Evolutionary conservation across 2,329 filamentous ascomycete species (phyloP).

Genomic region (Pyrenophora teres): DNA sequence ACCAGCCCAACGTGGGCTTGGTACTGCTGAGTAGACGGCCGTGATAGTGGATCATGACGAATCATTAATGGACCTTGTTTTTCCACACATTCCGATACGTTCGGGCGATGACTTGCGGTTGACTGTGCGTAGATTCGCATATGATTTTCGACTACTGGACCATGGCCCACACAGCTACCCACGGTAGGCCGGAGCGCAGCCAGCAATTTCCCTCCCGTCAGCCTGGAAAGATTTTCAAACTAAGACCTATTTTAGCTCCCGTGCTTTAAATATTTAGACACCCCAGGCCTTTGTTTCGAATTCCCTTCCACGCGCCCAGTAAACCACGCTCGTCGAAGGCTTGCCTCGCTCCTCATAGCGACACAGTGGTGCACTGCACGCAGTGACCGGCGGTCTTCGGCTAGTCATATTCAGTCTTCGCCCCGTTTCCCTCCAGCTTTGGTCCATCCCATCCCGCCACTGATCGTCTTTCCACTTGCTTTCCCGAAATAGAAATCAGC

Average conservation of each 20-base stretch:
- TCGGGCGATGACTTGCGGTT: conserved; percentile 6
- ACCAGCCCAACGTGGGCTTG: conserved; percentile 11
- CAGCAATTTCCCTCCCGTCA: conserved; percentile 28
- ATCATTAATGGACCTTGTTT: conserved; percentile 15
- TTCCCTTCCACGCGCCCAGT: conserved; percentile 19
- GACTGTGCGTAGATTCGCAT: conserved; percentile 11
- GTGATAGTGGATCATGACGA: conserved; percentile 24
- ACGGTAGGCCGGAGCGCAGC: conserved; percentile 26
- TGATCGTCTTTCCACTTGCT: conserved; percentile 1
- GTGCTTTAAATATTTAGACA: conserved; percentile 31
- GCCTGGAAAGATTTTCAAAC: conserved; percentile 34
- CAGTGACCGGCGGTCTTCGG: conserved; percentile 29
- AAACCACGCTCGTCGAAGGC: conserved; percentile 21
- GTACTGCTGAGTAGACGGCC: conserved; percentile 20
- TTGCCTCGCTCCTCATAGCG: conserved; percentile 24
- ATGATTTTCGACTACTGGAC: conserved; percentile 16
- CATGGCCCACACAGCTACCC: conserved; percentile 21
- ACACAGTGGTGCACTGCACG: conserved; percentile 39
- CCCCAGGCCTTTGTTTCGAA: conserved; percentile 23
- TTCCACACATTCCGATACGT: conserved; percentile 10
- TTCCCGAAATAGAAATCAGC: neutral
- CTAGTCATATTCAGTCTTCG: conserved; percentile 22
- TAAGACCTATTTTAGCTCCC: conserved; percentile 43
- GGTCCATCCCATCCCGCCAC: conserved; percentile 2
- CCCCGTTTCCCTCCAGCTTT: conserved; percentile 13